Percentiles rank a stretch among this genome's conserved stretches.
These are phyloP conservation scores for Logfia minima DNA, from an alignment of 129 eudicot genomes.

Conservation along the genomic window DNA sequence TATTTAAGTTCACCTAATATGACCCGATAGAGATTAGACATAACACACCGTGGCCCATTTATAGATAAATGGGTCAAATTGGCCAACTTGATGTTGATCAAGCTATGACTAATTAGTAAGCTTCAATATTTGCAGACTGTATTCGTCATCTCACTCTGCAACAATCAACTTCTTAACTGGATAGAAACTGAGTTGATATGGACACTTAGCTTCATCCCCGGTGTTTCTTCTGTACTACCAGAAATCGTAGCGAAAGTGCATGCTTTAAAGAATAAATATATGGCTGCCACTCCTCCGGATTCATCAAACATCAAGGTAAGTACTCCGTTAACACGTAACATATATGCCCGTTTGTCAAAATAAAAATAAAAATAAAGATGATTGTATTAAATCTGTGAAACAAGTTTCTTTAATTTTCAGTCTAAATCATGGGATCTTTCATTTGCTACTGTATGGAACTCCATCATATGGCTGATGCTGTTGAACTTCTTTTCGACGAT, in stretches of 20 bases:
- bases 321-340: neutral
- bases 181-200: slow-evolving; percentile 70
- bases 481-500: slow-evolving; percentile 62
- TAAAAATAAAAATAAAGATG: neutral
- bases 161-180: slow-evolving; percentile 79
- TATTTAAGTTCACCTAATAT: neutral
- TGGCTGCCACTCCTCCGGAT: slow-evolving; percentile 42
- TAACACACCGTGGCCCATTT: neutral
- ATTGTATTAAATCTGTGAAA: neutral
- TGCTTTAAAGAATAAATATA: slow-evolving; percentile 56
- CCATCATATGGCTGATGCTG: slow-evolving; percentile 71
- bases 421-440: slow-evolving; percentile 62
- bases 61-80: neutral
- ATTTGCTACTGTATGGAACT: slow-evolving; percentile 63
- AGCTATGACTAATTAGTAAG: neutral
- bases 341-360: neutral
- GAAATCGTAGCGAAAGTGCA: slow-evolving; percentile 49
- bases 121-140: slow-evolving; percentile 25
- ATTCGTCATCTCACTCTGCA: slow-evolving; percentile 71
- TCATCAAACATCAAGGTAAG: slow-evolving; percentile 47
- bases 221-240: slow-evolving; percentile 54
- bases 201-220: slow-evolving; percentile 66
- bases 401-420: slow-evolving; percentile 49
- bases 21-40: neutral
- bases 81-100: neutral